Evolutionary conservation across 306 rosid species (phyloP), one percentile per base, ranked within the genome.

Genomic region (Cicer pinnatifidum): DNA sequence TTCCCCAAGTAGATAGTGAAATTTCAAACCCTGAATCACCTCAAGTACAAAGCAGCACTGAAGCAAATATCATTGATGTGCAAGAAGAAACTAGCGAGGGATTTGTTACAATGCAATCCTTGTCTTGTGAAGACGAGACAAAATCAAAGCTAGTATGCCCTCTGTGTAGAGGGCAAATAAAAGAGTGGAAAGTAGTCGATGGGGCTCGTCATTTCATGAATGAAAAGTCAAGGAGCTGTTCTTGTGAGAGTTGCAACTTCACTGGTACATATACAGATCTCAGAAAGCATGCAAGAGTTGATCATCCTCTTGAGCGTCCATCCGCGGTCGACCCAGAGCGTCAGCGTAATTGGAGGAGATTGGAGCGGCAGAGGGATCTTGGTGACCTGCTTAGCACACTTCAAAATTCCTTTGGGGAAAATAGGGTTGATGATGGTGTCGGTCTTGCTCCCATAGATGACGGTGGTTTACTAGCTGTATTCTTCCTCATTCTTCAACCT

Each of bases 351-450:
- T 95, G 99, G 99, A 87, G 97, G 84, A 87, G 97, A 75, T 67
- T 95, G 83, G 97, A 91, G 83, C 88, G 96, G 8, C 99, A 95
- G 82, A 87, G 97, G 87, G 99, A 95, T 85, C 88, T 95, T 6
- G 96, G 93, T 0, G 99, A 95, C 82, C 88, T 95, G 57, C 87
- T 95, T 56, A 86, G 99, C 86, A 88, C 97, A 60, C 91, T 95
- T 38, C 97, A 87, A 70, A 87, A 91, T 51, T 88, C 99, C 64
- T 85, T 92, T 57, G 97, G 90, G 71, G 98, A 89, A 77, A 90
- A 81, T 23, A 85, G 88, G 83, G 86, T 47, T 57, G 97, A 91
- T 80, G 97, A 89, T 54, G 85, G 82, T 65, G 43, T 89, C 66
- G 80, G 81, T 66, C 43, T 89, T 52, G 77, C 88, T 59, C 88